Conservation (phyloP, 2,329 filamentous ascomycete genomes). For the Apiospora koreana region DNA sequence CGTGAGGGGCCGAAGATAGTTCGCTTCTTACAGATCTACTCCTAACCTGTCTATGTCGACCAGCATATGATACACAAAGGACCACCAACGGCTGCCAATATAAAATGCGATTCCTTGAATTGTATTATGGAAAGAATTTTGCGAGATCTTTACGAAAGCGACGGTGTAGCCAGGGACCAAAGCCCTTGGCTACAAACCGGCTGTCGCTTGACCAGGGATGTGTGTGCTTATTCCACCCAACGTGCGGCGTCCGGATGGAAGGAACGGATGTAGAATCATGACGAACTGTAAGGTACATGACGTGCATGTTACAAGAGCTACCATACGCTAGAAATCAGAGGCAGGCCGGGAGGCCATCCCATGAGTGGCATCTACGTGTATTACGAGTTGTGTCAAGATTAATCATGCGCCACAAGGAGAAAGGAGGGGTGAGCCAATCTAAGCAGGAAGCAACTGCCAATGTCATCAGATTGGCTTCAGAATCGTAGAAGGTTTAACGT, state of each 20-base stretch:
- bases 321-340: background rate
- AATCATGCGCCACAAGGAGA: too few relatives aligned
- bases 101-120: too few relatives aligned
- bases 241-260: background rate
- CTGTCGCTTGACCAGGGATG: background rate
- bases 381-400: too few relatives aligned
- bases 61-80: background rate
- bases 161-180: background rate
- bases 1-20: background rate
- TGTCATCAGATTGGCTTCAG: background rate
- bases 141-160: too few relatives aligned
- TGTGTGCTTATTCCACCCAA: background rate
- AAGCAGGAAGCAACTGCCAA: too few relatives aligned
- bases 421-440: too few relatives aligned
- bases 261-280: background rate
- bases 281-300: too few relatives aligned
- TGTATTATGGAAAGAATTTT: too few relatives aligned
- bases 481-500: background rate
- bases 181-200: background rate
- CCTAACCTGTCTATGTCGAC: background rate
- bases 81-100: background rate
- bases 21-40: background rate
- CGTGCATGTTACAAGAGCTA: background rate
- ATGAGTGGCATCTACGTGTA: too few relatives aligned
- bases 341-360: too few relatives aligned